These are phyloP conservation scores for Tephrocybe sp. DNA, from an alignment of 768 basidiomycete species.

Conservation along the genomic window DNA sequence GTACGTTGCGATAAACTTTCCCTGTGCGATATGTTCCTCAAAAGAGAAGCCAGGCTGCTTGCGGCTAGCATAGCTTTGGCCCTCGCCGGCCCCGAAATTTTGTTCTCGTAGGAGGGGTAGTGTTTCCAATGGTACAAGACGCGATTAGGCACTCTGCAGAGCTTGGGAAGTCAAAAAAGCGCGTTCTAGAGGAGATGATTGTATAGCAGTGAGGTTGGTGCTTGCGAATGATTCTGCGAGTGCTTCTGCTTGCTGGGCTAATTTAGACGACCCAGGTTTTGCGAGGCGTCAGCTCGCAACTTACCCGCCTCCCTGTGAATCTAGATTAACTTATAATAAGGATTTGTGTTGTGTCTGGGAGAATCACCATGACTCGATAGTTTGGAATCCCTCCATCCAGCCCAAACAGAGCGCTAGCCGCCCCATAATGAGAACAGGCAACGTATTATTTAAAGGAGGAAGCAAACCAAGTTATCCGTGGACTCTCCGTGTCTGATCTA, in stretches of 20 bases:
- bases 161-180: conserved; percentile 62
- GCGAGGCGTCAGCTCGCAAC: conserved; percentile 11
- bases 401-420: conserved; percentile 51
- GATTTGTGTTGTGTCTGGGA: not conserved
- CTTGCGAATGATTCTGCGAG: conserved; percentile 53
- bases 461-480: conserved; percentile 67
- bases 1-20: conserved; percentile 50
- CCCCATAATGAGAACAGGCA: not conserved
- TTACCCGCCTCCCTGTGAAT: conserved; percentile 53
- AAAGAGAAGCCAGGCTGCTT: conserved; percentile 30
- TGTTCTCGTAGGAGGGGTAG: conserved; percentile 65
- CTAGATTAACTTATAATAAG: not conserved
- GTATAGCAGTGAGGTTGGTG: conserved; percentile 52
- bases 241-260: conserved; percentile 59
- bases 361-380: conserved; percentile 71
- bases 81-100: conserved; percentile 71
- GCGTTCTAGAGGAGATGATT: conserved; percentile 68
- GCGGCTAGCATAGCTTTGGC: conserved; percentile 46
- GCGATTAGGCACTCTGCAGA: conserved; percentile 46
- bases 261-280: not conserved
- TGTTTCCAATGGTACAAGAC: conserved; percentile 44
- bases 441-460: not conserved
- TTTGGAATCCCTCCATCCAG: conserved; percentile 74
- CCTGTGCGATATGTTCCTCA: conserved; percentile 50
- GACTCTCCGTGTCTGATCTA: conserved; percentile 81